Conservation (phyloP, 1,284 basidiomycete species). For the Naganishia cerealis region DNA sequence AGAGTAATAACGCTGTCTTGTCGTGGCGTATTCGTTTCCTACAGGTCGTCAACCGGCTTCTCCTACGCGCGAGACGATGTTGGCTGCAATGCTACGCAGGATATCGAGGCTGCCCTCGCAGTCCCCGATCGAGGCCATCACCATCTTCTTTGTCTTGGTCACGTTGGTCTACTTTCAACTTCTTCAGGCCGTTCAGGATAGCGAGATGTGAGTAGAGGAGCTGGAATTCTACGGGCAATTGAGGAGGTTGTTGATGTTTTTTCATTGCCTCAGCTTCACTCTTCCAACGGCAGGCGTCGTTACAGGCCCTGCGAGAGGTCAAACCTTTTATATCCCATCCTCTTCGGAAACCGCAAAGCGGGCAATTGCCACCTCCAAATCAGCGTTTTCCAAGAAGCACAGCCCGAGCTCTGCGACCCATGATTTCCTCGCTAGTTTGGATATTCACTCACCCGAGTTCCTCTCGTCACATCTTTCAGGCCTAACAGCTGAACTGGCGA, state of each 20-base stretch:
- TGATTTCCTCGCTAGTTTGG: constrained; percentile 23
- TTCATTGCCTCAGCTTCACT: constrained; percentile 8
- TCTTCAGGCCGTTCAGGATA: constrained; percentile 73
- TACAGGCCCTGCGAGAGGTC: neutral
- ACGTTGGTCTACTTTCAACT: constrained; percentile 91
- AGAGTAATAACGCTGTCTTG: neutral
- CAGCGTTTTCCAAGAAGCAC: constrained; percentile 26
- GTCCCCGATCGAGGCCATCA: constrained; percentile 75
- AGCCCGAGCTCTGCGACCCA: constrained; percentile 16
- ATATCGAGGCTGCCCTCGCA: constrained; percentile 28
- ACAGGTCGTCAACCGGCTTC: constrained; percentile 26
- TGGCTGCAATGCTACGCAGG: constrained; percentile 22
- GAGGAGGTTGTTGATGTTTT: neutral
- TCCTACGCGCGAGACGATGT: constrained; percentile 11
- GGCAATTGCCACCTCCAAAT: neutral
- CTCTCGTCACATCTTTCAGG: constrained; percentile 33
- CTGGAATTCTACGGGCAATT: neutral
- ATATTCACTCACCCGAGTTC: constrained; percentile 35
- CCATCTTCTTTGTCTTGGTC: constrained; percentile 78
- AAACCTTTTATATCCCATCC: constrained; percentile 17
- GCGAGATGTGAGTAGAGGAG: constrained; percentile 52
- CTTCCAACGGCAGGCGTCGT: constrained; percentile 5
- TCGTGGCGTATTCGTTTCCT: constrained; percentile 4
- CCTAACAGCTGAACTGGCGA: constrained; percentile 45
- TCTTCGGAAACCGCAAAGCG: constrained; percentile 22